Percentiles rank a stretch among this genome's conserved stretches.
These are phyloP conservation scores for Hypoxylon intermedium DNA, from an alignment of 495 filamentous ascomycete species.

Conservation along the genomic window DNA sequence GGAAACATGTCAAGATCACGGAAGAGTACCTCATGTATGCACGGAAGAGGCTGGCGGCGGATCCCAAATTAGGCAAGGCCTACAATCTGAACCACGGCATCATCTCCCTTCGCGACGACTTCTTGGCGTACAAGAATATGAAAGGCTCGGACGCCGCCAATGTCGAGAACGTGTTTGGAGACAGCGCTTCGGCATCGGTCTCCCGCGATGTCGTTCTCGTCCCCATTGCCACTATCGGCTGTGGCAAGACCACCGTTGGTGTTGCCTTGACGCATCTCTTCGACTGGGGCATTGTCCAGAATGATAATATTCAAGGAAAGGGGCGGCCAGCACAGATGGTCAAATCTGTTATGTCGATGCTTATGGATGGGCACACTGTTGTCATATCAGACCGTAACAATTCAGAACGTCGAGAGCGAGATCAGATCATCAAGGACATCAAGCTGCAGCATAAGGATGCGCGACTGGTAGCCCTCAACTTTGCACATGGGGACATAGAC, in stretches of 20 bases:
- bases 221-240: conserved; percentile 90
- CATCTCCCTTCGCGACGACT: conserved; percentile 85
- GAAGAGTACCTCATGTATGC: conserved; percentile 88
- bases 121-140: conserved; percentile 77
- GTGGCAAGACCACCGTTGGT: conserved; percentile 94
- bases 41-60: conserved; percentile 68
- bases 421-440: conserved; percentile 85
- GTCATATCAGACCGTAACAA: conserved; percentile 96
- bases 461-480: conserved; percentile 89
- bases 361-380: conserved; percentile 67
- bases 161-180: conserved; percentile 44
- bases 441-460: conserved; percentile 63
- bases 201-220: conserved; percentile 74
- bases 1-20: conserved; percentile 88
- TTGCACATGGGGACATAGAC: conserved; percentile 76
- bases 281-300: conserved; percentile 92
- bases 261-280: conserved; percentile 84
- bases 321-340: conserved; percentile 77
- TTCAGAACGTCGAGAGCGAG: conserved; percentile 82
- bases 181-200: conserved; percentile 49
- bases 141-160: conserved; percentile 77
- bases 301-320: conserved; percentile 90
- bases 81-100: conserved; percentile 96
- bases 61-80: conserved; percentile 66
- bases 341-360: conserved; percentile 63